Percentiles rank a stretch among this genome's conserved stretches.
These are phyloP conservation scores for Croton setiger DNA, from an alignment of 441 rosid genomes.

Conservation along the genomic window DNA sequence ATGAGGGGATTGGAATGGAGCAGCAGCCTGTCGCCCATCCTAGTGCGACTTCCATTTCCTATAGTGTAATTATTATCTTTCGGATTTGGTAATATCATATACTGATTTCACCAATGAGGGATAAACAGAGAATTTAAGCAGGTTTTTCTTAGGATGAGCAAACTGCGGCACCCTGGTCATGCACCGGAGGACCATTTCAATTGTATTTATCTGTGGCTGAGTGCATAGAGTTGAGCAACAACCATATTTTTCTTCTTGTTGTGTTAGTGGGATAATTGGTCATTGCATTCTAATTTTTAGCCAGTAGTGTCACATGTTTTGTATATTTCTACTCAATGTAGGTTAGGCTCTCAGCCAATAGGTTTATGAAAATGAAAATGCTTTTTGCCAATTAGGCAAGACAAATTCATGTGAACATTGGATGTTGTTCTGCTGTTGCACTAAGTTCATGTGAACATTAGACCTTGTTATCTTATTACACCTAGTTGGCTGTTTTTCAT, in stretches of 20 bases:
- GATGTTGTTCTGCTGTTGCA: background rate
- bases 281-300: background rate
- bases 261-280: background rate
- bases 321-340: background rate
- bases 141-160: background rate
- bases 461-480: background rate
- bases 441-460: background rate
- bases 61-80: background rate
- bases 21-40: background rate
- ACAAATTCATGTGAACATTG: background rate
- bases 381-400: conserved; percentile 2
- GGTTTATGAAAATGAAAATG: background rate
- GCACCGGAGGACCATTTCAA: background rate
- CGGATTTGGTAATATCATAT: background rate
- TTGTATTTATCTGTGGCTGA: background rate
- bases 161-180: background rate
- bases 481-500: background rate
- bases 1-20: background rate
- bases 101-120: background rate
- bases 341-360: background rate
- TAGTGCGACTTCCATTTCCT: background rate
- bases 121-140: background rate
- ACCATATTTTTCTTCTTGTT: background rate
- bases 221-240: background rate
- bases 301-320: background rate